Evolutionary conservation across 208 protist species (phyloP), one percentile per base, ranked within the genome.

Genomic region (Paratrypanosoma confusum): DNA sequence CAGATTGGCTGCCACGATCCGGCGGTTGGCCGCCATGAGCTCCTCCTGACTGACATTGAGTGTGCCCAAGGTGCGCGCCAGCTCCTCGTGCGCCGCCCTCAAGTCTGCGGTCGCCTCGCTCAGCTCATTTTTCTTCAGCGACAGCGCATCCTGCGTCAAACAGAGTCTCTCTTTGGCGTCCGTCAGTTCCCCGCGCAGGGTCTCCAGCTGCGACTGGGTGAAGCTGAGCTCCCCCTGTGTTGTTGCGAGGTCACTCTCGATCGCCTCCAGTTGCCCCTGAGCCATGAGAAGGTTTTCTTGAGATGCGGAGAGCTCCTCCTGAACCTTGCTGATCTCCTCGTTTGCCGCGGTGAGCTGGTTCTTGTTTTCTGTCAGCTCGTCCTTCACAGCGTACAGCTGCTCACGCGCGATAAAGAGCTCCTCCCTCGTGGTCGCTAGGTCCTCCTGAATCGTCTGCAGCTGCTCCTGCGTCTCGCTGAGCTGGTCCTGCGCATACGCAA

Each of bases 1-100:
- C n/a, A n/a, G n/a, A n/a, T n/a, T 45, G 5, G 21, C 16, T 25
- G 41, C 23, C 29, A 45, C 6, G 1, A 39, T 33, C 16, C 34
- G 26, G 22, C 48, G 34, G 25, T 45, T 43, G 28, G 46, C 50
- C 17, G 23, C 11, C 31, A 56, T 25, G n/a, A 56, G 16, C 5
- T 39, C 36, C 27, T 56, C 50, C 3, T 27, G n/a, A 10, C 27
- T 39, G 17, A 56, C n/a, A n/a, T n/a, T n/a, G n/a, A n/a, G 22
- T 26, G 48, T 32, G n/a, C 48, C 50, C 20, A 41, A 32, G 3
- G 50, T 56, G 21, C 46, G 25, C 16, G 21, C 16, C 18, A 34
- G 33, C 13, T 42, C 16, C 18, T 39, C 32, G n/a, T 45, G 40
- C 27, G 21, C 24, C 20, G 35, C 32, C 27, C 29, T 38, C 20